Percentiles rank a stretch among this genome's conserved stretches.
Conservation (phyloP, 768 basidiomycete species). For the Scleroderma citrinum region DNA sequence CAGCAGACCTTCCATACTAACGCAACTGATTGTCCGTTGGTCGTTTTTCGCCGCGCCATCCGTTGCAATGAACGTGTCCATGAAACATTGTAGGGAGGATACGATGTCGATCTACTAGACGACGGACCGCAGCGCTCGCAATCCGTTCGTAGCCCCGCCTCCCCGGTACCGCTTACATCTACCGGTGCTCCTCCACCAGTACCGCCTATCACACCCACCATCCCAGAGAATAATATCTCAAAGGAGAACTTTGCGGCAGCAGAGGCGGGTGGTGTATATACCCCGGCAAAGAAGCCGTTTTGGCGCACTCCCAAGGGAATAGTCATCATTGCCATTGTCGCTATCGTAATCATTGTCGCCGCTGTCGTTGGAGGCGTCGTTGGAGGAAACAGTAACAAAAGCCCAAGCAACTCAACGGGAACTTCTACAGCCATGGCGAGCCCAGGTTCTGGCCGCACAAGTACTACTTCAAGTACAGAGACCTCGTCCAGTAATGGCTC, state of each 20-base stretch:
- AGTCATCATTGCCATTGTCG: constrained; percentile 31
- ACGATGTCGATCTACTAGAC: constrained; percentile 43
- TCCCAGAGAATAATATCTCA: constrained; percentile 9
- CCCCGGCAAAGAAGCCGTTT: constrained; percentile 30
- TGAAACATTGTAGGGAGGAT: constrained; percentile 39
- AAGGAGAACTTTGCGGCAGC: constrained; percentile 8
- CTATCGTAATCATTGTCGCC: constrained; percentile 37
- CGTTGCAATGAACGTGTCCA: neutral
- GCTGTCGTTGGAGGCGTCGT: constrained; percentile 56
- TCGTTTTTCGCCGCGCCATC: neutral
- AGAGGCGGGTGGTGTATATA: neutral
- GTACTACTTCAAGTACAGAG: no score
- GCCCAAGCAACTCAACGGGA: neutral
- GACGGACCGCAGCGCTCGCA: constrained; percentile 19
- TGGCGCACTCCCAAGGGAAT: constrained; percentile 45
- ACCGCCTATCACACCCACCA: neutral
- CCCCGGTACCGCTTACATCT: constrained; percentile 10
- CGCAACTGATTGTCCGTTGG: neutral
- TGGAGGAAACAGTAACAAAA: constrained; percentile 40
- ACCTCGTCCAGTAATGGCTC: no score
- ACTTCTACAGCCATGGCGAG: neutral
- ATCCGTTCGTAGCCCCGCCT: constrained; percentile 13
- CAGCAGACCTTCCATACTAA: neutral
- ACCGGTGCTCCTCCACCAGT: constrained; percentile 2
- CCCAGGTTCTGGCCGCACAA: no score